A percentile compares a stretch with the other conserved stretches of the same genome.
Evolutionary conservation across 345 rosid species (phyloP).

Genomic region (Salix dunnii): DNA sequence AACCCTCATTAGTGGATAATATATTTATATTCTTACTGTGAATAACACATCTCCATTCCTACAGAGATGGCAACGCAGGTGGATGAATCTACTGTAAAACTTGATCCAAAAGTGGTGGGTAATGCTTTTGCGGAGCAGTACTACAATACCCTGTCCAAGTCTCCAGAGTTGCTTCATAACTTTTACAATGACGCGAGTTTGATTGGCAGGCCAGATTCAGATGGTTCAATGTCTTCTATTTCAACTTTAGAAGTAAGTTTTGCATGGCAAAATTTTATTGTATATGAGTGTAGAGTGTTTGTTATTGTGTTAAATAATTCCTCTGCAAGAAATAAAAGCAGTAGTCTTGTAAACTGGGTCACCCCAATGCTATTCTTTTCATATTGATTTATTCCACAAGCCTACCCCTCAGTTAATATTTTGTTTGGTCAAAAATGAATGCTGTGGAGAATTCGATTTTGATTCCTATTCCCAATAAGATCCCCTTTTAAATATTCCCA

Average conservation of each 20-base stretch:
- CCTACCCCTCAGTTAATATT: background rate
- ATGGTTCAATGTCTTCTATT: slow-evolving; percentile 11
- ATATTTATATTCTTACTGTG: background rate
- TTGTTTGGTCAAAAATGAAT: background rate
- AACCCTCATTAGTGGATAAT: background rate
- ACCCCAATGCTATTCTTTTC: background rate
- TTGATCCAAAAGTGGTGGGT: slow-evolving; percentile 18
- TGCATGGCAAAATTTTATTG: background rate
- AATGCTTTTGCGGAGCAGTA: slow-evolving; percentile 29
- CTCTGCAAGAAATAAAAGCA: background rate
- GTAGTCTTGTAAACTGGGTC: background rate
- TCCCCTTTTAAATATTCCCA: background rate
- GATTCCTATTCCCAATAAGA: background rate
- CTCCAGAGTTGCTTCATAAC: slow-evolving; percentile 19
- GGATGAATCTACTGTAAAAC: slow-evolving; percentile 4
- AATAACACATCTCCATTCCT: background rate
- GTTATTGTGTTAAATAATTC: background rate
- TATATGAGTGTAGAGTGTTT: background rate
- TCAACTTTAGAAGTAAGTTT: slow-evolving; percentile 26
- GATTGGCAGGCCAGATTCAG: slow-evolving; percentile 19
- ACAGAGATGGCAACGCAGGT: slow-evolving; percentile 17
- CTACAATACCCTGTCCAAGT: slow-evolving; percentile 11
- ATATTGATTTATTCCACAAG: background rate
- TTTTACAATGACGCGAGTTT: slow-evolving; percentile 21
- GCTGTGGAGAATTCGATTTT: background rate